phyloP scores from a whole-genome alignment of 768 basidiomycete species.

The Mycena rosella region DNA sequence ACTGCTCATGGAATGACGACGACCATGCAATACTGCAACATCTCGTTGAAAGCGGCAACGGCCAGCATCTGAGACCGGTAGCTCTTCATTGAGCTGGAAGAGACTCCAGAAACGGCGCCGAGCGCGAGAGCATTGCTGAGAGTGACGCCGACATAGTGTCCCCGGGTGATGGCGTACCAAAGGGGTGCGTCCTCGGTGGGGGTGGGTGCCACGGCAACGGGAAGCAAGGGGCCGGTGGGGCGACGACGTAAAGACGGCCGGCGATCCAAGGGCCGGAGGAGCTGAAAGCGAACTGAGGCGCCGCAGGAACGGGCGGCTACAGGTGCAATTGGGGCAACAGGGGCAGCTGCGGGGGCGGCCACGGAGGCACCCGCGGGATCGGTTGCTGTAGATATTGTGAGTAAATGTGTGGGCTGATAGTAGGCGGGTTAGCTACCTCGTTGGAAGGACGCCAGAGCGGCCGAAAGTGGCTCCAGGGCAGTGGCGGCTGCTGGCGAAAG shows the following conservation, averaged over 20 bases:
- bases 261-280: constrained; percentile 8
- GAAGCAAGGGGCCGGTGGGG: neutral
- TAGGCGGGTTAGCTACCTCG: no score
- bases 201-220: neutral
- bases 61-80: constrained; percentile 3
- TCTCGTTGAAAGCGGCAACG: neutral
- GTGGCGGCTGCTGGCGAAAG: no score
- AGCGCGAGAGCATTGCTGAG: constrained; percentile 10
- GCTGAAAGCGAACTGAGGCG: neutral
- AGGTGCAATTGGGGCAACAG: neutral
- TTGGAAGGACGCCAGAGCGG: no score
- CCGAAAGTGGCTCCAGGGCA: no score
- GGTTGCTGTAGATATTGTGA: neutral
- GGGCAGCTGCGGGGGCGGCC: neutral
- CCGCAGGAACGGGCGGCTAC: neutral
- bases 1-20: neutral
- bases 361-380: neutral
- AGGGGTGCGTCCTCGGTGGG: neutral
- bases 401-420: no score
- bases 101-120: neutral
- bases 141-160: constrained; percentile 13
- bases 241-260: neutral
- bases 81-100: neutral
- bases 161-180: constrained; percentile 9
- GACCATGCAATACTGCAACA: neutral